These are phyloP conservation scores for Amylocystis lapponica DNA, from an alignment of 768 basidiomycete species.

Conservation along the genomic window DNA sequence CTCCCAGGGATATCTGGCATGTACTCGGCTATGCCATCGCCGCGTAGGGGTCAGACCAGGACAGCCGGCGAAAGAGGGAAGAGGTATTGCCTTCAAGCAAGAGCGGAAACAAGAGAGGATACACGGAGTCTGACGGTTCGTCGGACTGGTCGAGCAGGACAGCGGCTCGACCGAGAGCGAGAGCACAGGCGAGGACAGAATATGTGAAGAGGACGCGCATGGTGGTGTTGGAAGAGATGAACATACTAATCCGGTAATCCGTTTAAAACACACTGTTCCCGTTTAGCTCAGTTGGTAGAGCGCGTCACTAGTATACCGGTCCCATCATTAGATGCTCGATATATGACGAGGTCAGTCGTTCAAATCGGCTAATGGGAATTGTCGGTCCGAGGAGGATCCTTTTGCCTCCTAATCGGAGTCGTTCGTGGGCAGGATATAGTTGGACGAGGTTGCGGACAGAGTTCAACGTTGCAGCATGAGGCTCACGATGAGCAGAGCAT, in stretches of 20 bases:
- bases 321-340: slow-evolving; percentile 52
- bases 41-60: slow-evolving; percentile 1
- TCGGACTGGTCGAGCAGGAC: too few relatives aligned
- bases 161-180: too few relatives aligned
- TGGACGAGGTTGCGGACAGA: neutral
- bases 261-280: too few relatives aligned
- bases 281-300: slow-evolving; percentile 44
- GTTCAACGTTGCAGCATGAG: neutral
- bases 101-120: neutral
- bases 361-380: slow-evolving; percentile 13
- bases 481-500: neutral
- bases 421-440: neutral
- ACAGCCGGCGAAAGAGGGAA: too few relatives aligned
- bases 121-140: neutral
- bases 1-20: neutral
- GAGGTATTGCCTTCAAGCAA: too few relatives aligned
- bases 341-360: slow-evolving; percentile 14
- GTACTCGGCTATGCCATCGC: neutral
- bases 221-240: too few relatives aligned
- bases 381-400: neutral
- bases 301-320: slow-evolving; percentile 68
- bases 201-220: too few relatives aligned
- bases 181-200: too few relatives aligned
- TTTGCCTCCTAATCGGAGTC: neutral
- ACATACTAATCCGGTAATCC: too few relatives aligned